Conservation (phyloP, 2,329 filamentous ascomycete species). For the Ambrosiella cleistominuta region DNA sequence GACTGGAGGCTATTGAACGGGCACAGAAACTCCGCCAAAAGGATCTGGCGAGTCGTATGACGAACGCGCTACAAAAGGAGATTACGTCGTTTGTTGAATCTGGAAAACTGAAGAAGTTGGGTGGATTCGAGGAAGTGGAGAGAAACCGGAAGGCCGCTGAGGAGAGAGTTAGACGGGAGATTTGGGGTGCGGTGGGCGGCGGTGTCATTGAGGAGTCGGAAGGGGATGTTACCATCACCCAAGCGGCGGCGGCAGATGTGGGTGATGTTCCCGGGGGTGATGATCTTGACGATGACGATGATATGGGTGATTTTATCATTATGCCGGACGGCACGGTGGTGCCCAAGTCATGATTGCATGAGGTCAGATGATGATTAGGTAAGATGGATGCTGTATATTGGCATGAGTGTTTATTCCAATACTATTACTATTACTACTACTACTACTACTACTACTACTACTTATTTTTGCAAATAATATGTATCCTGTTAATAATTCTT, state of each 20-base stretch:
- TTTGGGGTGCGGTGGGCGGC: slow-evolving; percentile 38
- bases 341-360: background rate
- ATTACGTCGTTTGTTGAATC: slow-evolving; percentile 72
- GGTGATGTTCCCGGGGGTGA: slow-evolving; percentile 2
- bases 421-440: no score
- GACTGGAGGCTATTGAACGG: slow-evolving; percentile 90
- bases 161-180: slow-evolving; percentile 67
- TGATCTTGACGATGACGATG: slow-evolving; percentile 5
- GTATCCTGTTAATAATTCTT: background rate
- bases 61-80: slow-evolving; percentile 68
- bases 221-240: slow-evolving; percentile 4
- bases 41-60: slow-evolving; percentile 62
- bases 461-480: background rate
- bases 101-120: slow-evolving; percentile 86
- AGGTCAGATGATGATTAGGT: background rate
- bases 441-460: background rate
- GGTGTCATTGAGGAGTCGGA: slow-evolving; percentile 23
- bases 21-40: slow-evolving; percentile 82
- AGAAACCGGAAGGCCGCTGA: slow-evolving; percentile 69
- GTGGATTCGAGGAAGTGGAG: slow-evolving; percentile 87
- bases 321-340: slow-evolving; percentile 12
- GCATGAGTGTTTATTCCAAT: no score
- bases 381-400: background rate
- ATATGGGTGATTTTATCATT: slow-evolving; percentile 12
- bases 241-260: background rate